phyloP scores from a whole-genome alignment of 495 filamentous ascomycete species.

The Podospora fimiseda region DNA sequence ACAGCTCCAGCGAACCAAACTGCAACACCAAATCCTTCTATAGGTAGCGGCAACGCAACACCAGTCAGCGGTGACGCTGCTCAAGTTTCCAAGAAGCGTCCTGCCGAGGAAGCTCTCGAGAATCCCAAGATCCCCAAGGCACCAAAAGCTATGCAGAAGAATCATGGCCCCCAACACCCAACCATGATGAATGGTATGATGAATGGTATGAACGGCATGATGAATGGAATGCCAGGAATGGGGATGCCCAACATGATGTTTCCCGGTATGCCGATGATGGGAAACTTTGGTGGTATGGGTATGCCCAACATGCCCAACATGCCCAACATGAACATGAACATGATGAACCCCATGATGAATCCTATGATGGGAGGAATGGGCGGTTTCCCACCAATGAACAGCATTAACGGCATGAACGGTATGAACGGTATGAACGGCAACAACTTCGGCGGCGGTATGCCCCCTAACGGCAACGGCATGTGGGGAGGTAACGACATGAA shows the following conservation, averaged over 20 bases:
- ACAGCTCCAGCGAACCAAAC: slow-evolving; percentile 7
- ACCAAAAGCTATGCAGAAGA: slow-evolving; percentile 52
- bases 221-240: slow-evolving; percentile 25
- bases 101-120: slow-evolving; percentile 65
- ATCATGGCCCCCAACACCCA: slow-evolving; percentile 32
- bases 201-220: slow-evolving; percentile 35
- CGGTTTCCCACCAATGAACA: slow-evolving; percentile 37
- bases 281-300: slow-evolving; percentile 16
- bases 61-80: slow-evolving; percentile 33
- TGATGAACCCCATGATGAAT: slow-evolving; percentile 25
- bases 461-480: slow-evolving; percentile 10
- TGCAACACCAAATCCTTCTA: slow-evolving; percentile 3
- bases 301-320: slow-evolving; percentile 28
- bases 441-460: background rate
- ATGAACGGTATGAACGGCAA: slow-evolving; percentile 37
- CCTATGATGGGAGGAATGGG: slow-evolving; percentile 49
- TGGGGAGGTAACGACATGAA: slow-evolving; percentile 44
- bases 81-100: slow-evolving; percentile 61
- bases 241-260: slow-evolving; percentile 24
- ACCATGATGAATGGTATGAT: slow-evolving; percentile 29
- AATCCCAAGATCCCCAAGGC: slow-evolving; percentile 59
- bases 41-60: slow-evolving; percentile 21
- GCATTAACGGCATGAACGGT: slow-evolving; percentile 48
- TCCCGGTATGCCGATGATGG: slow-evolving; percentile 35
- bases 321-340: slow-evolving; percentile 25